Percentiles rank a stretch among this genome's conserved stretches.
Evolutionary conservation across 1,284 basidiomycete genomes (phyloP).

Genomic region (Sporisorium sorghi): DNA sequence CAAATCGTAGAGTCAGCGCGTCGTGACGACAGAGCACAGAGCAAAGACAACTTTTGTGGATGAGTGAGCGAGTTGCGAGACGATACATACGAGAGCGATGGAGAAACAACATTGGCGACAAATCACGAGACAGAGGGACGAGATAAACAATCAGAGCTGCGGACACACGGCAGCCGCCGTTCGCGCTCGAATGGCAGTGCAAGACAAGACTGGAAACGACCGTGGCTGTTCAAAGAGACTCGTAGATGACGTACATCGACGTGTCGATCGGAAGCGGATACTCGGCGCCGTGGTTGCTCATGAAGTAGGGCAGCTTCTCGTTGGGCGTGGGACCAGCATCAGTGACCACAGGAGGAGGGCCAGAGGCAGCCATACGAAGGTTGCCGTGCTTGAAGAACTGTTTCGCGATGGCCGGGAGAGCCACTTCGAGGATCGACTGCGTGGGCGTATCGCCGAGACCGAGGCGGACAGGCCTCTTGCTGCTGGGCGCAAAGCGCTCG

Average conservation of each 20-base stretch:
- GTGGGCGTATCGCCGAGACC: constrained; percentile 46
- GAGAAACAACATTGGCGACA: constrained; percentile 6
- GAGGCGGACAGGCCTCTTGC: constrained; percentile 30
- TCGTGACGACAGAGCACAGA: not conserved
- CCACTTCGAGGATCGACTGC: constrained; percentile 41
- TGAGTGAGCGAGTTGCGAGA: constrained; percentile 12
- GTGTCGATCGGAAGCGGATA: constrained; percentile 48
- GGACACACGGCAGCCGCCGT: not conserved
- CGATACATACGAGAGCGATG: constrained; percentile 3
- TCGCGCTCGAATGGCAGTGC: not conserved
- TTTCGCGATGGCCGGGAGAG: constrained; percentile 47
- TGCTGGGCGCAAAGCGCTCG: constrained; percentile 21
- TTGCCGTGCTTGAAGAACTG: constrained; percentile 43
- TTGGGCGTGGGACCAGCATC: constrained; percentile 30
- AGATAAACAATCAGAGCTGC: not conserved
- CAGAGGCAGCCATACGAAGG: constrained; percentile 40
- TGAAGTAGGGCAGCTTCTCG: constrained; percentile 41
- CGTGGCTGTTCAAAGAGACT: constrained; percentile 11
- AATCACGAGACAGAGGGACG: not conserved
- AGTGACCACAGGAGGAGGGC: constrained; percentile 37
- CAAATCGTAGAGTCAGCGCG: not conserved
- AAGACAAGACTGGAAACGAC: not conserved
- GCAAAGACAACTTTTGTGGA: constrained; percentile 7
- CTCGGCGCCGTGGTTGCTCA: constrained; percentile 37
- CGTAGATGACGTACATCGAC: constrained; percentile 47